These are phyloP conservation scores for Heterobasidion occidentale DNA, from an alignment of 1,284 basidiomycete genomes.

Conservation along the genomic window DNA sequence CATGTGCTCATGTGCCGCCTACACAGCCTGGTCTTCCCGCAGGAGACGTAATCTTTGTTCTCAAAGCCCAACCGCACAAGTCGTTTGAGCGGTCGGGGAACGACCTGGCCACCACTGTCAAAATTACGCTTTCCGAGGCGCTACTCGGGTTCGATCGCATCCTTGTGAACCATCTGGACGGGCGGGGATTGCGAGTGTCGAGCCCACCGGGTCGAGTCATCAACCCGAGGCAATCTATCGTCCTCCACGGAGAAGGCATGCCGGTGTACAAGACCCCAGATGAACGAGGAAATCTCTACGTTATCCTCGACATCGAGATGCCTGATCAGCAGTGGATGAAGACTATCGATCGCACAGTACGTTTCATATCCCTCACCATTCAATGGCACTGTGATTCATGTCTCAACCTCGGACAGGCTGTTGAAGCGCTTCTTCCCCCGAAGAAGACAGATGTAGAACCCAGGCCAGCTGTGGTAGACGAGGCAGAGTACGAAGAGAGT, in stretches of 20 bases:
- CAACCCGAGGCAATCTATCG: conserved; percentile 64
- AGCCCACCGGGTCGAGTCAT: conserved; percentile 73
- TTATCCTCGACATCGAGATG: conserved; percentile 83
- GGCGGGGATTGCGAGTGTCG: conserved; percentile 73
- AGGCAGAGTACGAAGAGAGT: conserved; percentile 65
- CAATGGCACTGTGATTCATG: background rate
- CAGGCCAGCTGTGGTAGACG: conserved; percentile 61
- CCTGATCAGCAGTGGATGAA: conserved; percentile 65
- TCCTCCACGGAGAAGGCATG: conserved; percentile 83
- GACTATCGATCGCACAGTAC: conserved; percentile 49
- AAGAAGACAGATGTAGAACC: conserved; percentile 70
- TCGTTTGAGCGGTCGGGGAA: conserved; percentile 78
- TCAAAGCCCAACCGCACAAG: conserved; percentile 62
- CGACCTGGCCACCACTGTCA: conserved; percentile 70
- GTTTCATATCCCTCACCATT: background rate
- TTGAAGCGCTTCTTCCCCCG: conserved; percentile 61
- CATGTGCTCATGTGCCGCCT: background rate
- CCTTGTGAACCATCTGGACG: conserved; percentile 83
- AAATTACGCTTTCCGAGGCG: conserved; percentile 87
- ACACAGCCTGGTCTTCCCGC: conserved; percentile 71
- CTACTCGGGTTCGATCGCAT: conserved; percentile 86
- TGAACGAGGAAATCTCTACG: conserved; percentile 74
- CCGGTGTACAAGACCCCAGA: conserved; percentile 61
- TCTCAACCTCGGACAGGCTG: conserved; percentile 32
- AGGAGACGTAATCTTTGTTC: conserved; percentile 84